Conservation (phyloP, 345 rosid species). For the Dipteronia dyeriana region DNA sequence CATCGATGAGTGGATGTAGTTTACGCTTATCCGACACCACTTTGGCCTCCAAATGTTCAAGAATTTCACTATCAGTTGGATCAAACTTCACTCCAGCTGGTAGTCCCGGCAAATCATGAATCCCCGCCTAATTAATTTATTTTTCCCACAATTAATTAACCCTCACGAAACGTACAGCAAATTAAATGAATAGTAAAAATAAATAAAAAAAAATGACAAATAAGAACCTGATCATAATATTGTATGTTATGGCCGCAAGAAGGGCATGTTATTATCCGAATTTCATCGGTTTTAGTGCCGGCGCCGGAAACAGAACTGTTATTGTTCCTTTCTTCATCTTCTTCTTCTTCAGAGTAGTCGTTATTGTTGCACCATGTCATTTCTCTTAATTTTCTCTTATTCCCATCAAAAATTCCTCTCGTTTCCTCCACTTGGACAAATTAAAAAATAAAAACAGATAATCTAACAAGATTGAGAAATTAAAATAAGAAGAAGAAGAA, state of each 20-base stretch:
- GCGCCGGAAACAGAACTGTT: constrained; percentile 11
- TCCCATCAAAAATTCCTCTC: constrained; percentile 23
- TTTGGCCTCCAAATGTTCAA: constrained; percentile 87
- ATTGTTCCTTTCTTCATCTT: background rate
- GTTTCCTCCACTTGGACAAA: constrained; percentile 22
- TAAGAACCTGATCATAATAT: constrained; percentile 62
- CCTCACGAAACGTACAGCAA: background rate
- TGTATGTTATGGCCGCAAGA: constrained; percentile 71
- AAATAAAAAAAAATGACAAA: background rate
- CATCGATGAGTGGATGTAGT: constrained; percentile 82
- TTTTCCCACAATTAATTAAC: no score
- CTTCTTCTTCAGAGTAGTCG: constrained; percentile 38
- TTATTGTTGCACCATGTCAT: constrained; percentile 70
- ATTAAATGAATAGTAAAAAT: background rate
- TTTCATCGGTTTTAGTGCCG: constrained; percentile 16
- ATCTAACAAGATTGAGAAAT: background rate
- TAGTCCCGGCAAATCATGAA: constrained; percentile 75
- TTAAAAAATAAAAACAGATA: constrained; percentile 4
- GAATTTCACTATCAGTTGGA: constrained; percentile 88
- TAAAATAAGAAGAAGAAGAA: background rate
- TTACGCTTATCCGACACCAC: constrained; percentile 50
- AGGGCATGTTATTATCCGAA: constrained; percentile 50
- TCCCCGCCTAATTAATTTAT: constrained; percentile 41
- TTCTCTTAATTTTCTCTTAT: constrained; percentile 29
- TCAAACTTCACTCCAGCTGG: constrained; percentile 97